Conservation (phyloP, 2,329 filamentous ascomycete genomes). For the Metarhizium robertsii region DNA sequence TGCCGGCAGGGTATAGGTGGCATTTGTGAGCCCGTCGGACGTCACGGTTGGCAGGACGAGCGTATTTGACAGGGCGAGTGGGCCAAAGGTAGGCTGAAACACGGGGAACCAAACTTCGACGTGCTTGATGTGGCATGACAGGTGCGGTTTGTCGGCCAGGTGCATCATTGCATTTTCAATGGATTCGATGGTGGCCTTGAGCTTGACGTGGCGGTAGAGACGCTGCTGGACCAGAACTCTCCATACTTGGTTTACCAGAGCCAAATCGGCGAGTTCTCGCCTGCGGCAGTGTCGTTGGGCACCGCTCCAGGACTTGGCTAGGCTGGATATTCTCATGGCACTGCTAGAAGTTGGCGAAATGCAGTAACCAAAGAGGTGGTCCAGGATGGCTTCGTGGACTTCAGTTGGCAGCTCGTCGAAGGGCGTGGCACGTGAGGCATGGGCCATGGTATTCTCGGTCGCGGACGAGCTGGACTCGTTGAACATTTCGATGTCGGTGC, state of each 20-base stretch:
- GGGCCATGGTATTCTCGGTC: constrained; percentile 10
- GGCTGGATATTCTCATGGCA: constrained; percentile 41
- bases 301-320: constrained; percentile 53
- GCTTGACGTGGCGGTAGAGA: constrained; percentile 66
- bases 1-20: constrained; percentile 48
- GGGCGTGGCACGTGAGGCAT: constrained; percentile 19
- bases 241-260: constrained; percentile 56
- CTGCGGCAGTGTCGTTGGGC: constrained; percentile 57
- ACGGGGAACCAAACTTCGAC: constrained; percentile 73
- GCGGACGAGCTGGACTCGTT: constrained; percentile 8
- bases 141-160: constrained; percentile 48
- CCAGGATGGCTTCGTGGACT: constrained; percentile 63
- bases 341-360: constrained; percentile 51
- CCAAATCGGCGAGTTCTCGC: constrained; percentile 56
- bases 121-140: constrained; percentile 58
- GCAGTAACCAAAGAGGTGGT: constrained; percentile 61
- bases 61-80: constrained; percentile 31
- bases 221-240: constrained; percentile 59
- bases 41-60: constrained; percentile 43
- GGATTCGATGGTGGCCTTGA: constrained; percentile 60
- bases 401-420: constrained; percentile 53
- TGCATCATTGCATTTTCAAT: constrained; percentile 50
- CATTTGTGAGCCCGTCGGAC: constrained; percentile 44
- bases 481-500: constrained; percentile 7
- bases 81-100: constrained; percentile 48